Percentiles rank a stretch among this genome's conserved stretches.
Conservation (phyloP, 2,329 filamentous ascomycete genomes). For the Colletotrichum aenigma region DNA sequence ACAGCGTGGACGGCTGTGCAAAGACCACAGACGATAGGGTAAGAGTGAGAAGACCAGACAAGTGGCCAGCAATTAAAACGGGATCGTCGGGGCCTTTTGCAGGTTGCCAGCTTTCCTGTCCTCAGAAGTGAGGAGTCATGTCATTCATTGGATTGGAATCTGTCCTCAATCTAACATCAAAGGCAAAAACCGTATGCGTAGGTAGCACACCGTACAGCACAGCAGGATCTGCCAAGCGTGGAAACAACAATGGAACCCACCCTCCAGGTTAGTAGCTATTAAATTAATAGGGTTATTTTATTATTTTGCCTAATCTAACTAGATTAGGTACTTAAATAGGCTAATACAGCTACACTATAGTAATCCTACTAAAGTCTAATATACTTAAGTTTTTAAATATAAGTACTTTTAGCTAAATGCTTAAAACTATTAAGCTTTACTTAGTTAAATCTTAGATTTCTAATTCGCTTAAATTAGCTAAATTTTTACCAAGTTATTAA, state of each 20-base stretch:
- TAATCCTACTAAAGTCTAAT: too few relatives aligned
- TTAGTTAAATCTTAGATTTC: too few relatives aligned
- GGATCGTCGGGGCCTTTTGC: conserved; percentile 9
- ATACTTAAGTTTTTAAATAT: too few relatives aligned
- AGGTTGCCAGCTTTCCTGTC: background rate
- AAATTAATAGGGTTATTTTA: too few relatives aligned
- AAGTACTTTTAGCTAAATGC: too few relatives aligned
- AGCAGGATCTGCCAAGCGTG: background rate
- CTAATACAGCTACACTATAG: too few relatives aligned
- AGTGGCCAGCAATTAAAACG: background rate
- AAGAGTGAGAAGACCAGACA: background rate
- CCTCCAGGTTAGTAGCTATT: background rate
- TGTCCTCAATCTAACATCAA: conserved; percentile 11
- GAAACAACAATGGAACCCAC: background rate
- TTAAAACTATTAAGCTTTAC: too few relatives aligned
- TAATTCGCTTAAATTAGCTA: too few relatives aligned
- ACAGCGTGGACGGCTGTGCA: background rate
- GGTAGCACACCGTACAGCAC: background rate
- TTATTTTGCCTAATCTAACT: too few relatives aligned
- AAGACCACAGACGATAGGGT: background rate
- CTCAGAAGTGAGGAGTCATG: background rate
- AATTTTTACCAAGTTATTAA: too few relatives aligned
- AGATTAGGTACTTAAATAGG: too few relatives aligned
- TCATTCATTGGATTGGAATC: conserved; percentile 6
- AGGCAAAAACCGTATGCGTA: background rate